Percentiles rank a stretch among this genome's conserved stretches.
Evolutionary conservation across 306 rosid genomes (phyloP).

Genomic region (Corylus heterophylla): DNA sequence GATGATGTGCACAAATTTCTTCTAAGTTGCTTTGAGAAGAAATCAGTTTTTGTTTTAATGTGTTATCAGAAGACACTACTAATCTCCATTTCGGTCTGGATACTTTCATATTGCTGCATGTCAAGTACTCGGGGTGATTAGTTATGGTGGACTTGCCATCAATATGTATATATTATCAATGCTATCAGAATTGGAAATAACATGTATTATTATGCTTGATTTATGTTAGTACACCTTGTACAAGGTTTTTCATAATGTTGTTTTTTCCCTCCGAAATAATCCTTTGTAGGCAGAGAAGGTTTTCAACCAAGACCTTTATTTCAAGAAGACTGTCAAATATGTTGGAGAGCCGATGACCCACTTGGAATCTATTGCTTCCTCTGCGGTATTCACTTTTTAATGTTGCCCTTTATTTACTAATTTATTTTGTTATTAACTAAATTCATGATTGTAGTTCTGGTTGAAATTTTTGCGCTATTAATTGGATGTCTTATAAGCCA

Average conservation of each 20-base stretch:
- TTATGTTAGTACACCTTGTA: neutral
- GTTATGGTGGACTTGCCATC: neutral
- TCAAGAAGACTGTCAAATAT: slow-evolving; percentile 84
- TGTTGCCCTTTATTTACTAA: slow-evolving; percentile 4
- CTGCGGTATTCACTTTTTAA: slow-evolving; percentile 61
- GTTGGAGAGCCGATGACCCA: slow-evolving; percentile 99
- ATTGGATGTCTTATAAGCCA: slow-evolving; percentile 15
- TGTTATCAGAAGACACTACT: neutral
- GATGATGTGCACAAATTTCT: neutral
- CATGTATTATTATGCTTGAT: neutral
- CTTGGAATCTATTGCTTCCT: slow-evolving; percentile 98
- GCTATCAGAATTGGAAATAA: neutral
- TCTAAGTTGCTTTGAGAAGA: neutral
- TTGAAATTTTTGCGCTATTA: slow-evolving; percentile 12
- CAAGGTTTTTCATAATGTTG: slow-evolving; percentile 8
- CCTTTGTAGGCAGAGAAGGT: slow-evolving; percentile 89
- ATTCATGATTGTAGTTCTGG: slow-evolving; percentile 11
- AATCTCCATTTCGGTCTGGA: neutral
- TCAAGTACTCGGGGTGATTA: neutral
- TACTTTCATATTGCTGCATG: neutral
- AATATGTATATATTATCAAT: neutral
- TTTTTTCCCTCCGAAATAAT: slow-evolving; percentile 19
- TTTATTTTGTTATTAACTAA: neutral
- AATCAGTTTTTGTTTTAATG: neutral
- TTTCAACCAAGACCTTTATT: slow-evolving; percentile 93